Evolutionary conservation across 2,329 filamentous ascomycete species (phyloP).

Genomic region (Pseudogymnoascus sp.): DNA sequence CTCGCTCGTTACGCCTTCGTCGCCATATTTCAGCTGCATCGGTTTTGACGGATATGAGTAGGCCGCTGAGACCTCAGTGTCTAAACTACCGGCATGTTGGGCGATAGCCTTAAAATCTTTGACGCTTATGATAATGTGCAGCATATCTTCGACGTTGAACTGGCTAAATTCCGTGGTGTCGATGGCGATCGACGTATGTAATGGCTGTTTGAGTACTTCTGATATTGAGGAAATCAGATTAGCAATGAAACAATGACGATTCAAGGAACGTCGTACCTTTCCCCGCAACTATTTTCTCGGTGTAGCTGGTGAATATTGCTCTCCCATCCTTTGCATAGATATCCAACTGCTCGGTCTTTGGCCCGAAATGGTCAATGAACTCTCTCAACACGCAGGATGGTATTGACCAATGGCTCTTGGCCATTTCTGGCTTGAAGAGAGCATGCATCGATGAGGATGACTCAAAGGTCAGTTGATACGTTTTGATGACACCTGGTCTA

Average conservation of each 20-base stretch:
- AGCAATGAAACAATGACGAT: slow-evolving; percentile 7
- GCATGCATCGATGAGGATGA: slow-evolving; percentile 66
- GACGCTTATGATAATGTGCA: slow-evolving; percentile 73
- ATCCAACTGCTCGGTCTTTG: slow-evolving; percentile 72
- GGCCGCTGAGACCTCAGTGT: slow-evolving; percentile 55
- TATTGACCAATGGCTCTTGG: slow-evolving; percentile 64
- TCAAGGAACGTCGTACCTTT: slow-evolving; percentile 38
- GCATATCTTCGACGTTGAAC: slow-evolving; percentile 63
- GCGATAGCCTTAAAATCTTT: slow-evolving; percentile 77
- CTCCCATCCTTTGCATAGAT: slow-evolving; percentile 62
- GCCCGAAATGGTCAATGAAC: slow-evolving; percentile 72
- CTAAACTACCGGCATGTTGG: slow-evolving; percentile 62
- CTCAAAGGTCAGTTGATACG: slow-evolving; percentile 69
- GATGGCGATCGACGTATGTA: slow-evolving; percentile 71
- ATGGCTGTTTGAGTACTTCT: slow-evolving; percentile 71
- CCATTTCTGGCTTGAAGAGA: slow-evolving; percentile 59
- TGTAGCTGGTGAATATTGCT: slow-evolving; percentile 72
- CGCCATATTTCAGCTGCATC: slow-evolving; percentile 63
- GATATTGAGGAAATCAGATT: slow-evolving; percentile 11
- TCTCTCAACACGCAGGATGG: slow-evolving; percentile 63
- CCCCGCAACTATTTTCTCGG: slow-evolving; percentile 66
- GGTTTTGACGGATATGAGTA: slow-evolving; percentile 66
- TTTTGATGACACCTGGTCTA: slow-evolving; percentile 58
- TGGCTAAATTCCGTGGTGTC: slow-evolving; percentile 70
- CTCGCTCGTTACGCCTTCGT: slow-evolving; percentile 61